A percentile compares a stretch with the other conserved stretches of the same genome.
These are phyloP conservation scores for Clitopilus passeckerianus DNA, from an alignment of 768 basidiomycete species.

Conservation along the genomic window DNA sequence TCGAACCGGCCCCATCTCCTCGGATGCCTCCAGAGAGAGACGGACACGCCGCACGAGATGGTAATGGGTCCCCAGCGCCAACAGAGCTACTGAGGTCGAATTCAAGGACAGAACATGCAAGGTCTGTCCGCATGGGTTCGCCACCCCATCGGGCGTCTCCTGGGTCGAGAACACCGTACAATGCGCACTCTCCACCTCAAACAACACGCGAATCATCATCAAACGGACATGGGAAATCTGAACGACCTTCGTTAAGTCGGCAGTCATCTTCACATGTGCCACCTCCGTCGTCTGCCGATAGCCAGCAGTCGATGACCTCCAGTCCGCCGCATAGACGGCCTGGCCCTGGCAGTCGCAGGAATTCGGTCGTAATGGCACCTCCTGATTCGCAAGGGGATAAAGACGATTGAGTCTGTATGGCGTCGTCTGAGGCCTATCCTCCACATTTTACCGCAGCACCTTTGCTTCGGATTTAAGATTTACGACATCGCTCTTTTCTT, in stretches of 20 bases:
- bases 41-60: conserved; percentile 15
- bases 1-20: conserved; percentile 33
- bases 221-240: conserved; percentile 10
- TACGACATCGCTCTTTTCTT: not conserved
- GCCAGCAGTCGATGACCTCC: conserved; percentile 1
- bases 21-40: conserved; percentile 31
- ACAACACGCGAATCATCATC: conserved; percentile 24
- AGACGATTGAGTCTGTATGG: not conserved
- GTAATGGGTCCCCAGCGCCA: not conserved
- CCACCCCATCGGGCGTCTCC: conserved; percentile 10
- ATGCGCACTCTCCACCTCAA: conserved; percentile 27
- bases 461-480: too few species aligned
- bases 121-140: conserved; percentile 30
- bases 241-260: conserved; percentile 20
- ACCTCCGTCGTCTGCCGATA: conserved; percentile 1
- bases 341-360: conserved; percentile 24
- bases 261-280: conserved; percentile 15
- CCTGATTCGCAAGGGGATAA: conserved; percentile 22
- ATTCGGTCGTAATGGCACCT: conserved; percentile 30
- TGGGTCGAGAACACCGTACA: conserved; percentile 16
- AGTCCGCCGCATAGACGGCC: conserved; percentile 14
- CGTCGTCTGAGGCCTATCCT: too few species aligned
- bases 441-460: too few species aligned
- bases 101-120: conserved; percentile 23
- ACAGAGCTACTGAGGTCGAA: not conserved